Conservation (phyloP, 139 green algal species). For the Asterochloris erici region DNA sequence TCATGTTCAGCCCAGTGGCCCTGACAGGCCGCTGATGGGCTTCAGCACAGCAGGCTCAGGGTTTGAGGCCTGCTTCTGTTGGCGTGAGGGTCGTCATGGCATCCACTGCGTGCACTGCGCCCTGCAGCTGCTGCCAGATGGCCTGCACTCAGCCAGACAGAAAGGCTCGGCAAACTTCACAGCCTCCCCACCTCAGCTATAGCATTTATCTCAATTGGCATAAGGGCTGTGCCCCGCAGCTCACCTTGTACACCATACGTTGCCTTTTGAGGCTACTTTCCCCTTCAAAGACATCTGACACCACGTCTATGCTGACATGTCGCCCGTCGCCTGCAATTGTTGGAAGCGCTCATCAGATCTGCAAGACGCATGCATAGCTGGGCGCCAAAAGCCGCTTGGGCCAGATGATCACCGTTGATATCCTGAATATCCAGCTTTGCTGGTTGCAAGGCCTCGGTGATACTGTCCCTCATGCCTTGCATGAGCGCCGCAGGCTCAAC, state of each 20-base stretch:
- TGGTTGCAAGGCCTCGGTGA: slow-evolving; percentile 42
- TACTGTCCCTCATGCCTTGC: slow-evolving; percentile 46
- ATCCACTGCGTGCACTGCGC: slow-evolving; percentile 82
- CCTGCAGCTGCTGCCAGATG: slow-evolving; percentile 83
- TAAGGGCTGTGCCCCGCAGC: neutral
- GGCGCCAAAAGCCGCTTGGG: too few species aligned
- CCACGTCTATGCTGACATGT: slow-evolving; percentile 77
- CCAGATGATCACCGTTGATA: slow-evolving; percentile 39
- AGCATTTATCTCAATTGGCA: neutral
- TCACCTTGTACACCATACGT: slow-evolving; percentile 78
- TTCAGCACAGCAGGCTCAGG: neutral
- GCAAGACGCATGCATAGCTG: too few species aligned
- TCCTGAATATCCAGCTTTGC: slow-evolving; percentile 49
- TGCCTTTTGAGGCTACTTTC: slow-evolving; percentile 57
- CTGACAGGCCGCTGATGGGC: too few species aligned
- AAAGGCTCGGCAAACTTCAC: neutral
- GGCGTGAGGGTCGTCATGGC: slow-evolving; percentile 76
- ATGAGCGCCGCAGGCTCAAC: slow-evolving; percentile 35
- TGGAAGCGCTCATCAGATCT: too few species aligned
- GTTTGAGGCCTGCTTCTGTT: slow-evolving; percentile 38
- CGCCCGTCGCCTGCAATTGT: slow-evolving; percentile 42
- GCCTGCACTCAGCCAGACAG: slow-evolving; percentile 42
- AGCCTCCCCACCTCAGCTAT: neutral
- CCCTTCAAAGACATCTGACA: slow-evolving; percentile 63
- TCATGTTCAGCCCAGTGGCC: too few species aligned